Percentiles rank a stretch among this genome's conserved stretches.
These are phyloP conservation scores for Mycena kentingensis DNA, from an alignment of 768 basidiomycete species.

Conservation along the genomic window DNA sequence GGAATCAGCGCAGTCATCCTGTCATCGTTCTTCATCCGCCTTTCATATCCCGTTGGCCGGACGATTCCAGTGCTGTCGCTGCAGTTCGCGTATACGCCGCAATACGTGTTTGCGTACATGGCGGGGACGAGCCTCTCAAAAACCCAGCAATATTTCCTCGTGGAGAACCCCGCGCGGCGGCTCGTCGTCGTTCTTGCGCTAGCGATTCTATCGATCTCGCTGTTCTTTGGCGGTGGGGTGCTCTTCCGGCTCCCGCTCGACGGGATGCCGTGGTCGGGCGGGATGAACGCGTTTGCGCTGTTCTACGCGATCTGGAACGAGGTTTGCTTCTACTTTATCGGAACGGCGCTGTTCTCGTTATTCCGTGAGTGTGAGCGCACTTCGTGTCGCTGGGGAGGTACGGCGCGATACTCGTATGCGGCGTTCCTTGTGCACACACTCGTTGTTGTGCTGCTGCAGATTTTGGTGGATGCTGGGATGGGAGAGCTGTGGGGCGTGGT, in stretches of 20 bases:
- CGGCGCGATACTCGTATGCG: constrained; percentile 1
- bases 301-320: constrained; percentile 7
- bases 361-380: not conserved
- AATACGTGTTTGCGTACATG: constrained; percentile 19
- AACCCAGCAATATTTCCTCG: constrained; percentile 14
- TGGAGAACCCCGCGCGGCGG: constrained; percentile 8
- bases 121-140: constrained; percentile 16
- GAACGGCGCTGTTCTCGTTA: not conserved
- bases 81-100: constrained; percentile 12
- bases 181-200: constrained; percentile 8
- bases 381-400: not conserved
- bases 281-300: not conserved
- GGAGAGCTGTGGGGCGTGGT: not conserved
- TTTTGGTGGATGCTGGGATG: not conserved
- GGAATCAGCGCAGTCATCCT: constrained; percentile 9
- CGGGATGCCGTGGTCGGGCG: not conserved
- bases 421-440: not conserved
- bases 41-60: constrained; percentile 11
- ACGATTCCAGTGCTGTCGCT: constrained; percentile 3
- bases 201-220: not conserved
- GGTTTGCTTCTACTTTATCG: not conserved
- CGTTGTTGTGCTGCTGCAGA: not conserved
- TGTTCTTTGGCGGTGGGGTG: not conserved
- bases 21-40: constrained; percentile 12
- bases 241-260: not conserved